phyloP scores from a whole-genome alignment of 306 rosid species.

The Corylus heterophylla region DNA sequence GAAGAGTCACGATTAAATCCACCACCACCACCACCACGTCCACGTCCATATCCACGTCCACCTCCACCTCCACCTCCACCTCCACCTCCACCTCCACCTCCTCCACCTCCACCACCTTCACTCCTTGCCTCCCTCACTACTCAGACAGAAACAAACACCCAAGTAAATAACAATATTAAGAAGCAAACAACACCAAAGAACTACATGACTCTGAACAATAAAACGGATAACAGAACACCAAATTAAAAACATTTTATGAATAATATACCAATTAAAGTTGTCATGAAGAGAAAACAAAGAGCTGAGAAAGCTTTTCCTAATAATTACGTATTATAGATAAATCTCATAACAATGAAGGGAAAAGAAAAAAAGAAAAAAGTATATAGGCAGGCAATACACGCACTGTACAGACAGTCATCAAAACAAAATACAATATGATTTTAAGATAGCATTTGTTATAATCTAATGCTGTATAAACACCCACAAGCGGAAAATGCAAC shows the following conservation, averaged over 20 bases:
- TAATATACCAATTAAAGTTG: neutral
- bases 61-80: neutral
- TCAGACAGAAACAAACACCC: slow-evolving; percentile 8
- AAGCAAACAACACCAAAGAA: neutral
- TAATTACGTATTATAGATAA: neutral
- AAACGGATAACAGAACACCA: neutral
- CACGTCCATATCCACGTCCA: slow-evolving; percentile 42
- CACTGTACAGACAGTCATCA: neutral
- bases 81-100: slow-evolving; percentile 72
- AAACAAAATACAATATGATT: neutral
- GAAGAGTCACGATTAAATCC: slow-evolving; percentile 43
- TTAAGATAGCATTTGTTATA: neutral
- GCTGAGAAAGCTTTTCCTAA: neutral
- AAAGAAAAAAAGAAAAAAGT: neutral
- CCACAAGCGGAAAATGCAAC: neutral
- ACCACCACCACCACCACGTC: slow-evolving; percentile 47
- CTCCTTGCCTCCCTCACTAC: slow-evolving; percentile 76
- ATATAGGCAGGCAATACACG: neutral
- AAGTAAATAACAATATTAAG: neutral
- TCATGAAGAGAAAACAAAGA: neutral
- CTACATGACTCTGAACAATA: neutral
- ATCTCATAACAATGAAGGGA: neutral
- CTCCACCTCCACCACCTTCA: slow-evolving; percentile 68
- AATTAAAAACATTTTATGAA: neutral
- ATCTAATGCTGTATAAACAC: neutral